A percentile compares a stretch with the other conserved stretches of the same genome.
Evolutionary conservation across 1,139 yeast genomes (phyloP).

Genomic region (Wickerhamiella infanticola): DNA sequence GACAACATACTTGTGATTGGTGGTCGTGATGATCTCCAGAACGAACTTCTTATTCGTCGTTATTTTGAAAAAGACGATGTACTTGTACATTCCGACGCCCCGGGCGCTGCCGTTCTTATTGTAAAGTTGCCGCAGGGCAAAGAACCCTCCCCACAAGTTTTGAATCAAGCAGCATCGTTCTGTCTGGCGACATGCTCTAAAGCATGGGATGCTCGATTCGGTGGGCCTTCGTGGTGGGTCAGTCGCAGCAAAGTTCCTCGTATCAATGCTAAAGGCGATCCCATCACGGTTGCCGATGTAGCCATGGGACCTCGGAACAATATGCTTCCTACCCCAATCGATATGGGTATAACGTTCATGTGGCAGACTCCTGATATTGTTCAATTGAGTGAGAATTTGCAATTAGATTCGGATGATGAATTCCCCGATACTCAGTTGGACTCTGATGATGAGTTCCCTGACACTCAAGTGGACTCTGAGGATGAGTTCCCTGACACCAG

Average conservation of each 20-base stretch:
- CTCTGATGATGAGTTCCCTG: slow-evolving; percentile 16
- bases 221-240: slow-evolving; percentile 71
- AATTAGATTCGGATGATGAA: slow-evolving; percentile 15
- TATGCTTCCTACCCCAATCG: slow-evolving; percentile 70
- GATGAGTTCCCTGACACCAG: slow-evolving; percentile 11
- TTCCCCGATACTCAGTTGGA: slow-evolving; percentile 14
- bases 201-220: slow-evolving; percentile 80
- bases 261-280: slow-evolving; percentile 26
- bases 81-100: slow-evolving; percentile 60
- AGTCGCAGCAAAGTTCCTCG: slow-evolving; percentile 15
- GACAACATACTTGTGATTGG: slow-evolving; percentile 74
- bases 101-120: slow-evolving; percentile 61
- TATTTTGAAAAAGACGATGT: slow-evolving; percentile 59
- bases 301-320: slow-evolving; percentile 41
- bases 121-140: slow-evolving; percentile 55
- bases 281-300: slow-evolving; percentile 51
- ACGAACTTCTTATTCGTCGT: slow-evolving; percentile 67
- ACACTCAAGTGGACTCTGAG: slow-evolving; percentile 13
- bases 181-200: slow-evolving; percentile 58
- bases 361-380: slow-evolving; percentile 30
- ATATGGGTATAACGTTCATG: slow-evolving; percentile 77
- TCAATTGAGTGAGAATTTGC: slow-evolving; percentile 13
- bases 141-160: slow-evolving; percentile 65
- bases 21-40: slow-evolving; percentile 73
- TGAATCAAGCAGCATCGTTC: slow-evolving; percentile 80